Conservation (phyloP, 2,329 filamentous ascomycete species). For the Blumeria hordei region DNA sequence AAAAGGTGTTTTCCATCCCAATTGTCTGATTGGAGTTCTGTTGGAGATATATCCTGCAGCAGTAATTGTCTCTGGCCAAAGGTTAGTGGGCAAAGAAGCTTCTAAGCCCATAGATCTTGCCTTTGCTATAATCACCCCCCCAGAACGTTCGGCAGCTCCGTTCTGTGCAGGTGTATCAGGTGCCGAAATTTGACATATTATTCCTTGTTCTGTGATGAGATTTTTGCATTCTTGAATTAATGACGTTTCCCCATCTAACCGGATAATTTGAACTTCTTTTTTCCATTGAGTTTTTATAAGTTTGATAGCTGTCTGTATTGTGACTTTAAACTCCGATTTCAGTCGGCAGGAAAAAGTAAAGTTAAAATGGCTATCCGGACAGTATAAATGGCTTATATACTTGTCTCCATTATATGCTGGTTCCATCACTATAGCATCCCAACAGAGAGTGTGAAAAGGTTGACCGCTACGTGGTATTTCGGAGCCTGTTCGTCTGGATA, state of each 20-base stretch:
- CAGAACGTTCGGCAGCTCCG: neutral
- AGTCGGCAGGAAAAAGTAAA: neutral
- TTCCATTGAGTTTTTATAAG: neutral
- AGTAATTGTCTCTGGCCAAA: conserved; percentile 1
- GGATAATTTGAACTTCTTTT: neutral
- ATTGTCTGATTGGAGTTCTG: neutral
- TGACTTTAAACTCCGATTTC: neutral
- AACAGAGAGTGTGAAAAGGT: neutral
- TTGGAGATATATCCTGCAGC: neutral
- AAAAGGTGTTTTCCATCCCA: conserved; percentile 1
- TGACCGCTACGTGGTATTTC: neutral
- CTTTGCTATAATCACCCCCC: neutral
- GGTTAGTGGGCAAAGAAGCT: neutral
- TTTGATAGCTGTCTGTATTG: neutral
- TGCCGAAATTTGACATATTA: neutral
- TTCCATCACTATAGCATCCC: neutral
- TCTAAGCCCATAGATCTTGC: neutral
- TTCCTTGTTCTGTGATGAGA: neutral
- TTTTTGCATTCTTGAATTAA: neutral
- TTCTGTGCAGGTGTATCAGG: neutral
- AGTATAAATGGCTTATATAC: neutral
- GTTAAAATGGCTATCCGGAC: neutral
- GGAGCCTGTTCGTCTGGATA: neutral
- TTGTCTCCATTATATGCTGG: neutral
- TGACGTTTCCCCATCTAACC: neutral